These are phyloP conservation scores for Lasiosphaeria ovina DNA, from an alignment of 495 filamentous ascomycete genomes.

Conservation along the genomic window DNA sequence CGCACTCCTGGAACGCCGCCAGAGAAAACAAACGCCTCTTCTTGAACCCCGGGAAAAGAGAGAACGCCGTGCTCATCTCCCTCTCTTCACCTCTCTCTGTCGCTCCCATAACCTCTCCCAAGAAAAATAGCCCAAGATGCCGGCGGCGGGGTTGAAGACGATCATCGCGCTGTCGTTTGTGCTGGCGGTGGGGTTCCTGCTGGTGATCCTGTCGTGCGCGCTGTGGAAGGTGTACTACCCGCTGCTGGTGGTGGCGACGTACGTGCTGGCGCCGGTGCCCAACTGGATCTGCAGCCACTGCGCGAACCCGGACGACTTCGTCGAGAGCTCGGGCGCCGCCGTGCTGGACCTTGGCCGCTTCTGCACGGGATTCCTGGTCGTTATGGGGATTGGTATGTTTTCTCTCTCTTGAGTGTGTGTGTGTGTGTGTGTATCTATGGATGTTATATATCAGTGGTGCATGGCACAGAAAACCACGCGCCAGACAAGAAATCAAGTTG, in stretches of 20 bases:
- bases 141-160: conserved; percentile 85
- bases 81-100: too few relatives aligned
- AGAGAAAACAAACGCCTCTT: too few relatives aligned
- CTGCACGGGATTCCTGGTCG: conserved; percentile 91
- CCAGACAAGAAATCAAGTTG: neutral
- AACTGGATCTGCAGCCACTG: conserved; percentile 92
- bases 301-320: conserved; percentile 95
- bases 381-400: conserved; percentile 92
- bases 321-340: conserved; percentile 75
- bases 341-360: conserved; percentile 90
- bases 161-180: conserved; percentile 99
- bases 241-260: conserved; percentile 91
- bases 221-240: conserved; percentile 92
- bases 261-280: conserved; percentile 87
- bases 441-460: too few relatives aligned
- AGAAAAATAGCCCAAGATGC: conserved; percentile 56
- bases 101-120: neutral
- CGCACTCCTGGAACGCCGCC: too few relatives aligned
- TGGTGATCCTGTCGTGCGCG: conserved; percentile 96
- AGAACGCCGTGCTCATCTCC: too few relatives aligned
- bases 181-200: conserved; percentile 97
- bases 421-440: too few relatives aligned
- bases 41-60: too few relatives aligned
- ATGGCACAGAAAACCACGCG: too few relatives aligned
- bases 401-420: neutral